Base-by-base conservation (phyloP, 352 stramenopile genomes). In the Peronospora tabacina region DNA sequence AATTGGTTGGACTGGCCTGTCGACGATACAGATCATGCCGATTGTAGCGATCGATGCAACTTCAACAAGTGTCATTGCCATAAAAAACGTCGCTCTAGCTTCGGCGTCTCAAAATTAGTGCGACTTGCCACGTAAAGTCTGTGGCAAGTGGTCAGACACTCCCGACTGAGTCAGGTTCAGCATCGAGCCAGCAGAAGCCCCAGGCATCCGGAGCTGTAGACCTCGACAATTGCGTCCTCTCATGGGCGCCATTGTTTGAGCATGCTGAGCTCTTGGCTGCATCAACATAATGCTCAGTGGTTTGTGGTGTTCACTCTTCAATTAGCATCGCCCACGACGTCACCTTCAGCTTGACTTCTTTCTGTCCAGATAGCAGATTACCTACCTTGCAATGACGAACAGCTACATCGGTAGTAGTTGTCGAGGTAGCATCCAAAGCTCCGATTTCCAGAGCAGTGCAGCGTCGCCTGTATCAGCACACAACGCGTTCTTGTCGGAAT, bases 381-480 rank as follows among this genome's bases (percentile, higher is more conserved):
- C 22, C 20, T 30, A 40, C 22, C 5, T 33, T 8, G 24, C 10
- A 28, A 71, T 71, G 63, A 57, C 53, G 12, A 54, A 71, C 41
- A 71, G 63, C 44, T 66, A 63, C 45, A 12, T 54, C 24, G 41
- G 58, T 19, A 70, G 62, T 28, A 68, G 47, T 29, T 63, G 44
- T 11, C 63, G 54, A 43, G 44, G 58, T 50, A 71, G 63, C 40
- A 53, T 68, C 30, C 63, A 30, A 16, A 71, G 63, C 54, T 53
- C 49, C 50, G 63, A 68, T 32, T 68, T 68, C 36, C 53, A 71
- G 33, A 68, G 63, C 43, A 68, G 62, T 29, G 58, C 38, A 2
- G 53, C 50, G 3, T 65, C 63, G 3, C 51, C 58, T 6, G 49
- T 55, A 19, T 71, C 63, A 5, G 49, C 63, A 37, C 63, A 54